Evolutionary conservation across 2,329 filamentous ascomycete genomes (phyloP).

Genomic region (Sordariomycetes sp.): DNA sequence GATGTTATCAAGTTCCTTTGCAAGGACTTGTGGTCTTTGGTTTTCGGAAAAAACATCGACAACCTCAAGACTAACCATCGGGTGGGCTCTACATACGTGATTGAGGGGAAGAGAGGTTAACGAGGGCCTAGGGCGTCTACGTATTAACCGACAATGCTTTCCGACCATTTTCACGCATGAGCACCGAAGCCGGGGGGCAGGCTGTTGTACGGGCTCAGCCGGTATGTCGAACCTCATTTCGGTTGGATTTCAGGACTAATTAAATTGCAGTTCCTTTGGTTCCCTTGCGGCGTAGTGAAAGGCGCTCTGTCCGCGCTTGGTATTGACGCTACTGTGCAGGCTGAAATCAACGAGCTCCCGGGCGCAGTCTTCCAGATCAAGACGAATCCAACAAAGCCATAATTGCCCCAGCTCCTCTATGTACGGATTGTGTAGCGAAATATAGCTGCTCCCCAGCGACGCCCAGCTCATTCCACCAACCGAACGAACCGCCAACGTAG

Average conservation of each 20-base stretch:
- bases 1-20: slow-evolving; percentile 98
- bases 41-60: slow-evolving; percentile 96
- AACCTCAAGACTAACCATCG: slow-evolving; percentile 98
- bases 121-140: slow-evolving; percentile 66
- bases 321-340: slow-evolving; percentile 83
- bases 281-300: slow-evolving; percentile 85
- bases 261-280: slow-evolving; percentile 70
- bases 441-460: no score
- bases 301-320: slow-evolving; percentile 90
- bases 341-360: slow-evolving; percentile 80
- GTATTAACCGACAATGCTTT: slow-evolving; percentile 92
- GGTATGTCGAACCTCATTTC: slow-evolving; percentile 39
- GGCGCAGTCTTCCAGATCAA: slow-evolving; percentile 94
- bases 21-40: slow-evolving; percentile 92
- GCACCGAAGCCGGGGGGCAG: slow-evolving; percentile 66
- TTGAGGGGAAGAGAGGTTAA: not conserved
- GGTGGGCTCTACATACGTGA: slow-evolving; percentile 32
- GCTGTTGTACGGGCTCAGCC: slow-evolving; percentile 69
- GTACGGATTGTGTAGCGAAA: no score
- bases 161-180: slow-evolving; percentile 83
- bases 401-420: no score
- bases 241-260: slow-evolving; percentile 3
- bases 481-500: no score
- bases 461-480: no score
- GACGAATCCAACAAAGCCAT: slow-evolving; percentile 61